Percentiles rank a stretch among this genome's conserved stretches.
Evolutionary conservation across 139 green algal genomes (phyloP).

Genomic region (Tetradesmus obliquus): DNA sequence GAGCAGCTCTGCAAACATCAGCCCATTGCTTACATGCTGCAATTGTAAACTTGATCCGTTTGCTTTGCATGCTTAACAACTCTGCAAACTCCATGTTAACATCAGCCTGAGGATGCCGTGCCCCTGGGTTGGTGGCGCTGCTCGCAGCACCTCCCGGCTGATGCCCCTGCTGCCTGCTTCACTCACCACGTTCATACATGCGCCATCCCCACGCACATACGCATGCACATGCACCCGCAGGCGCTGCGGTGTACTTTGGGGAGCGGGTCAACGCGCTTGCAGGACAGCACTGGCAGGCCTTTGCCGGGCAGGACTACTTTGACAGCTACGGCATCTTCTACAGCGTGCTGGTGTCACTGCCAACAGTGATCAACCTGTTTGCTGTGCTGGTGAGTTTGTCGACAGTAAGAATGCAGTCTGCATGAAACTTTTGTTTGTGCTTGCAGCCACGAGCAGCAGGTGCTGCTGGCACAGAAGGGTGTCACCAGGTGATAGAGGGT

Average conservation of each 20-base stretch:
- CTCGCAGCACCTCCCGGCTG: too few relatives aligned
- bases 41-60: too few relatives aligned
- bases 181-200: not conserved
- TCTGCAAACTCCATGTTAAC: too few relatives aligned
- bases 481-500: too few relatives aligned
- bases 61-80: too few relatives aligned
- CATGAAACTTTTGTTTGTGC: too few relatives aligned
- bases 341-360: slow-evolving; percentile 58
- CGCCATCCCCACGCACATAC: not conserved
- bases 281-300: slow-evolving; percentile 56
- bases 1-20: too few relatives aligned
- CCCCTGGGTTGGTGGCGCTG: too few relatives aligned
- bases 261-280: slow-evolving; percentile 63
- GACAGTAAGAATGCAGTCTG: not conserved
- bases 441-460: too few relatives aligned
- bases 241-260: slow-evolving; percentile 43
- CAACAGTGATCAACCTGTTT: slow-evolving; percentile 63
- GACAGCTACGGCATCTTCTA: slow-evolving; percentile 65
- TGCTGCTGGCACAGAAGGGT: too few relatives aligned
- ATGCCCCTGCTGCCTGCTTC: not conserved
- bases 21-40: too few relatives aligned
- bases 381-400: slow-evolving; percentile 55
- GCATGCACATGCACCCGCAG: not conserved
- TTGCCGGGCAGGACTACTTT: slow-evolving; percentile 68
- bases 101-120: too few relatives aligned